phyloP scores from a whole-genome alignment of 106 monocot genomes.

The Xerophyta viscosa region DNA sequence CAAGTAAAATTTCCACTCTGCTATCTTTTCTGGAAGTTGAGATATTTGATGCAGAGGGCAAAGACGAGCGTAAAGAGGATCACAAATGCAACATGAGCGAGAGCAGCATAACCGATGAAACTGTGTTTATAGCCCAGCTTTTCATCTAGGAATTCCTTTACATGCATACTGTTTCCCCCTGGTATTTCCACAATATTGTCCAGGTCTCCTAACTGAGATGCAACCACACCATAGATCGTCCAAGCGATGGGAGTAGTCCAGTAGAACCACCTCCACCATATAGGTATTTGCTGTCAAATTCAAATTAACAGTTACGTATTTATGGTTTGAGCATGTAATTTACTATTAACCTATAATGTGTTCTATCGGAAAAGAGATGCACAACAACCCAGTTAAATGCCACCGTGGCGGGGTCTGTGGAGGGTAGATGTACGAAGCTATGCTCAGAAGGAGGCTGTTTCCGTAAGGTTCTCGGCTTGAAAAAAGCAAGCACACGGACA shows the following conservation, averaged over 20 bases:
- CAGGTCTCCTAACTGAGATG: conserved; percentile 55
- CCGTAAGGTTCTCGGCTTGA: no score
- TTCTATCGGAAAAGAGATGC: no score
- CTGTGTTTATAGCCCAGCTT: conserved; percentile 38
- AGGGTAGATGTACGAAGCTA: no score
- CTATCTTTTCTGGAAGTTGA: conserved; percentile 79
- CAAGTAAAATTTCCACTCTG: background rate
- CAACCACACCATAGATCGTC: conserved; percentile 59
- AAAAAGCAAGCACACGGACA: no score
- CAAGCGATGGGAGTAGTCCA: conserved; percentile 75
- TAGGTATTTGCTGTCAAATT: conserved; percentile 40
- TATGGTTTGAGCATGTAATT: no score
- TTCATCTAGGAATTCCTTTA: conserved; percentile 40
- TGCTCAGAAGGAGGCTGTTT: no score
- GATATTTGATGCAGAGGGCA: conserved; percentile 52
- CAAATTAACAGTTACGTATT: no score
- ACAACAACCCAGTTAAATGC: no score
- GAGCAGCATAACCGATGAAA: conserved; percentile 48
- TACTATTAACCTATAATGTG: no score
- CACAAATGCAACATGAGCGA: conserved; percentile 45
- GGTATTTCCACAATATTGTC: conserved; percentile 31
- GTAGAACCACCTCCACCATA: conserved; percentile 95
- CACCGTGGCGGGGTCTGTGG: no score
- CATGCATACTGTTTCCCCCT: conserved; percentile 21
- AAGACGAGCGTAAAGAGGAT: conserved; percentile 56